These are phyloP conservation scores for Magnaporthales sp. DNA, from an alignment of 2,329 filamentous ascomycete species.

Conservation along the genomic window DNA sequence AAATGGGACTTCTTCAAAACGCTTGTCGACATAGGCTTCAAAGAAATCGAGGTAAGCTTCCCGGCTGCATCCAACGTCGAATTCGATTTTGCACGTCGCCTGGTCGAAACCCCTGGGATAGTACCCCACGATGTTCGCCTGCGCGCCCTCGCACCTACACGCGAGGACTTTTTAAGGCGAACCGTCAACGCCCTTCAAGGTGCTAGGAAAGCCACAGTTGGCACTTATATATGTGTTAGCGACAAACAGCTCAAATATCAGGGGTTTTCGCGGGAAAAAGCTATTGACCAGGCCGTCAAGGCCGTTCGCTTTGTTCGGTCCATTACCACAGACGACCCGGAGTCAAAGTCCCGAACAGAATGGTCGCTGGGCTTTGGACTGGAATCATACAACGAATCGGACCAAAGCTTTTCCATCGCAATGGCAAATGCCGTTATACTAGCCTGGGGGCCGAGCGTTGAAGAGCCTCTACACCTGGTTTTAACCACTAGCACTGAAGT, in stretches of 20 bases:
- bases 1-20: slow-evolving; percentile 95
- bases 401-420: slow-evolving; percentile 70
- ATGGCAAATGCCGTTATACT: slow-evolving; percentile 90
- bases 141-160: slow-evolving; percentile 86
- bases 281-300: slow-evolving; percentile 70
- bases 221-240: slow-evolving; percentile 93
- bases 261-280: slow-evolving; percentile 71
- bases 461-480: slow-evolving; percentile 90
- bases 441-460: slow-evolving; percentile 75
- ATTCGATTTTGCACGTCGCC: slow-evolving; percentile 84
- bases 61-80: slow-evolving; percentile 91
- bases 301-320: slow-evolving; percentile 79
- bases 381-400: slow-evolving; percentile 85
- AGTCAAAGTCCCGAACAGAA: slow-evolving; percentile 46
- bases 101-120: slow-evolving; percentile 76
- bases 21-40: slow-evolving; percentile 87
- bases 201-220: slow-evolving; percentile 86
- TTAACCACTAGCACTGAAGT: slow-evolving; percentile 93
- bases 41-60: slow-evolving; percentile 96
- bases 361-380: slow-evolving; percentile 81
- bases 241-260: slow-evolving; percentile 70
- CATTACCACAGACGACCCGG: slow-evolving; percentile 73
- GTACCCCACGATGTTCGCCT: slow-evolving; percentile 86
- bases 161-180: slow-evolving; percentile 79
- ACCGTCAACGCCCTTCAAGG: slow-evolving; percentile 86